Conservation (phyloP, 768 basidiomycete genomes). For the Hypholoma fasciculare region DNA sequence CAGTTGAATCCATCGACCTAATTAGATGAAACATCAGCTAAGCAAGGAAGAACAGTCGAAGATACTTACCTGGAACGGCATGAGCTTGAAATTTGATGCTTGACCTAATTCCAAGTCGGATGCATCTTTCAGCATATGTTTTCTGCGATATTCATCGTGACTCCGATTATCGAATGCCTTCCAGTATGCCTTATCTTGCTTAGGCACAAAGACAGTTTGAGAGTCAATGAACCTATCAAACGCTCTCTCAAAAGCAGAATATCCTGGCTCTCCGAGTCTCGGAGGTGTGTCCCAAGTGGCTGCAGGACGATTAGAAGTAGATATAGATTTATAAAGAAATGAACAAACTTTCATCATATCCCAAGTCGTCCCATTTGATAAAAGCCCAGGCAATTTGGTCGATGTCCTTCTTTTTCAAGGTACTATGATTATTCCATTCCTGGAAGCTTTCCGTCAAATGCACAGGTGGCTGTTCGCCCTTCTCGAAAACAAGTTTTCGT, state of each 20-base stretch:
- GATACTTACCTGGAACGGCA: conserved; percentile 77
- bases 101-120: conserved; percentile 71
- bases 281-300: conserved; percentile 96
- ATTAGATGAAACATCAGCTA: background rate
- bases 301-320: conserved; percentile 28
- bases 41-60: conserved; percentile 3
- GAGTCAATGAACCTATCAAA: conserved; percentile 67
- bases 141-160: conserved; percentile 52
- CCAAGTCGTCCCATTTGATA: conserved; percentile 90
- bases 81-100: conserved; percentile 59
- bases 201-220: conserved; percentile 58
- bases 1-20: conserved; percentile 83
- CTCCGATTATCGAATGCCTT: conserved; percentile 51
- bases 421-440: conserved; percentile 54
- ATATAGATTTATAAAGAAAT: background rate
- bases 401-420: conserved; percentile 50
- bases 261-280: conserved; percentile 50
- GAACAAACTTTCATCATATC: conserved; percentile 87
- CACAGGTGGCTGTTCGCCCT: conserved; percentile 65
- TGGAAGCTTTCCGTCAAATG: conserved; percentile 58
- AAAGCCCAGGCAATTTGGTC: conserved; percentile 77
- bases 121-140: conserved; percentile 46
- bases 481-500: conserved; percentile 44
- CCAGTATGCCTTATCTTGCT: conserved; percentile 40
- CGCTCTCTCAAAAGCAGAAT: conserved; percentile 66